phyloP scores from a whole-genome alignment of 78 protist genomes.

The Cavenderia fasciculata region DNA sequence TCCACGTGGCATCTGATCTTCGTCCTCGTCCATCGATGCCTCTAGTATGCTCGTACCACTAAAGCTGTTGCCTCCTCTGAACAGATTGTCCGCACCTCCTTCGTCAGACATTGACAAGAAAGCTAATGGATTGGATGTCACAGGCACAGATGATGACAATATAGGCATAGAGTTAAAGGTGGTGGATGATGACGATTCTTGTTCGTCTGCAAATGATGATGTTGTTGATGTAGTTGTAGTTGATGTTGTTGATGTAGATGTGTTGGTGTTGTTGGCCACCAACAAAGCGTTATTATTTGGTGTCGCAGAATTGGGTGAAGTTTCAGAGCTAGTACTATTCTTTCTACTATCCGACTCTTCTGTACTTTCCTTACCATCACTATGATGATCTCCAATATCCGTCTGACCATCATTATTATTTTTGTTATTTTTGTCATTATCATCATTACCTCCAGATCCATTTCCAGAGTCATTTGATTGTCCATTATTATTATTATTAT shows the following conservation, averaged over 20 bases:
- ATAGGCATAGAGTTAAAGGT: neutral
- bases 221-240: neutral
- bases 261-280: constrained; percentile 4
- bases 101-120: neutral
- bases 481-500: no score
- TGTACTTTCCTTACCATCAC: no score
- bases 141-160: neutral
- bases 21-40: neutral
- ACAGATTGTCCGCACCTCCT: neutral
- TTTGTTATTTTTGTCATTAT: no score
- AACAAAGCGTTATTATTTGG: no score
- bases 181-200: neutral
- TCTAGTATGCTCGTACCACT: neutral
- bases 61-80: neutral
- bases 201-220: neutral
- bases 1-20: constrained; percentile 49
- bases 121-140: neutral
- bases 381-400: no score
- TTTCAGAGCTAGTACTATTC: no score
- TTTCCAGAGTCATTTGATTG: no score
- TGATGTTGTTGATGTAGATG: neutral
- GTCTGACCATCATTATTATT: no score
- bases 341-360: no score
- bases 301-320: no score
- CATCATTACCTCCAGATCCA: no score